Evolutionary conservation across 257 asterid species (phyloP).

Genomic region (Penstemon davidsonii): DNA sequence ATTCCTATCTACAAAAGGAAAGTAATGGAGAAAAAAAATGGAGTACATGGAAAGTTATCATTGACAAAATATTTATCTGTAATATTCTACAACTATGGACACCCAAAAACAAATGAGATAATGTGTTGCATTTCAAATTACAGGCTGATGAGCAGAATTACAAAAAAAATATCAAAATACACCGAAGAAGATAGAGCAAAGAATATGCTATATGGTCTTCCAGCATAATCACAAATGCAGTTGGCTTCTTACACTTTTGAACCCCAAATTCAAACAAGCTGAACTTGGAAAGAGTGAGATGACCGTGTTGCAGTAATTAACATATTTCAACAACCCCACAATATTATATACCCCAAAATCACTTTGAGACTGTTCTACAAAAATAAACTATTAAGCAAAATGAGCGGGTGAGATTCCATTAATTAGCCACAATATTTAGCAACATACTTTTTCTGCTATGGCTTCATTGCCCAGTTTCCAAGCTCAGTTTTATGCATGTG

Average conservation of each 20-base stretch:
- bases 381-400: background rate
- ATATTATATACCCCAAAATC: background rate
- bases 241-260: background rate
- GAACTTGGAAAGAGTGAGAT: background rate
- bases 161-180: background rate
- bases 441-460: too few relatives aligned
- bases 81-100: background rate
- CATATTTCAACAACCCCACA: background rate
- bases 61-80: background rate
- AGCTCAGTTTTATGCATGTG: too few relatives aligned
- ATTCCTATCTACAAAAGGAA: slow-evolving; percentile 1
- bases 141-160: background rate
- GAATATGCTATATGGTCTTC: background rate
- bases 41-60: background rate
- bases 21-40: background rate
- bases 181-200: background rate
- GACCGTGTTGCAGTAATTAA: background rate
- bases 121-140: background rate
- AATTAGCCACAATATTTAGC: too few relatives aligned
- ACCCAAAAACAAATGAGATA: background rate
- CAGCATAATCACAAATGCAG: background rate
- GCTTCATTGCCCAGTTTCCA: too few relatives aligned
- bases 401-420: background rate
- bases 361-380: background rate
- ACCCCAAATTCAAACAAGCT: background rate